Base-by-base conservation (phyloP, 1,139 yeast genomes). In the Debaryomycetaceae sp. region DNA sequence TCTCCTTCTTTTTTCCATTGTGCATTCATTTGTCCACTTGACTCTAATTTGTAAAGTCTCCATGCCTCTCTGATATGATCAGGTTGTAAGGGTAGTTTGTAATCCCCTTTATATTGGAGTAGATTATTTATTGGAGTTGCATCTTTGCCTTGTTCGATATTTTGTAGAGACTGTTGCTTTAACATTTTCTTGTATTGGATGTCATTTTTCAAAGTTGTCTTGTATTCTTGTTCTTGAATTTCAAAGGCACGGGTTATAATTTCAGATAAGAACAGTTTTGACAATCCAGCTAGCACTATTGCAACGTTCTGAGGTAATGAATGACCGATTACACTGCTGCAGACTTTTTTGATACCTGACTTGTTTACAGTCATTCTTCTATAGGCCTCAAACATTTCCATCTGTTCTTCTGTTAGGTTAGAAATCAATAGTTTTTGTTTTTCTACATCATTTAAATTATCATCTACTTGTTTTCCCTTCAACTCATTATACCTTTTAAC, bases 21-120 rank as follows among this genome's bases (percentile, higher is more conserved):
- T 16, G 80, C 78, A 9, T 74, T 73, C 17, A 79, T 70, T 2
- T 83, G 79, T 3, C 85, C 79, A n/a, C 85, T 81, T 40, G 75
- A 78, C 51, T 88, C 95, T 34, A 72, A 48, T 47, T 78, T 78
- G 51, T 81, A 83, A 39, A 86, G 58, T 47, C 95, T 67, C 89
- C 95, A 87, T 1, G 97, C 97, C 53, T 88, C 96, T 35, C 95
- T 67, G 32, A 91, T 73, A 56, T 91, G 95, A 48, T 86, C 89
- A 0, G 97, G 96, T 34, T 79, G 72, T 34, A 91, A 61, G 0
- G 96, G 96, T 32, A 74, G 71, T 36, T 68, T 63, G 14, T 61
- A 62, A 45, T 78, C 82, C 22, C 76, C 77, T 34, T 54, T 56
- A 43, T 60, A 71, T 18, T 50, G 53, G 40, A 72, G 55, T 18